phyloP scores from a whole-genome alignment of 805 yeast species.

The Myxozyma melibiosi region DNA sequence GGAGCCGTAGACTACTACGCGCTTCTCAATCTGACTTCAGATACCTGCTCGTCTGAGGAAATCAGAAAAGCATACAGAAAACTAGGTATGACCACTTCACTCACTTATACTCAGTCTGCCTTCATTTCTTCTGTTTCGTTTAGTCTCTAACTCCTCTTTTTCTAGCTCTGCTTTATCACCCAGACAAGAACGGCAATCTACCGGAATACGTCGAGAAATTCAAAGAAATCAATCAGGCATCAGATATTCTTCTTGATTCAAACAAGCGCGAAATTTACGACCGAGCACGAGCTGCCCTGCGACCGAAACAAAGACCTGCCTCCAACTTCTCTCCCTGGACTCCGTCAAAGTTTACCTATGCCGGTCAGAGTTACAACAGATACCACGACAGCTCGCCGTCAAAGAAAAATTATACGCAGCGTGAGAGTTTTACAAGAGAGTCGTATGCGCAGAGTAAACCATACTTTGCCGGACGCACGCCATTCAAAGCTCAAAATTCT shows the following conservation, averaged over 20 bases:
- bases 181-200: constrained; percentile 46
- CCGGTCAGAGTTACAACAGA: neutral
- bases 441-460: no score
- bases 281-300: constrained; percentile 7
- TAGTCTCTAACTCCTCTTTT: constrained; percentile 16
- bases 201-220: constrained; percentile 39
- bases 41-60: constrained; percentile 36
- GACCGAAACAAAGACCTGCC: neutral
- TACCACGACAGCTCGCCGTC: neutral
- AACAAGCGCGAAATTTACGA: constrained; percentile 41
- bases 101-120: neutral
- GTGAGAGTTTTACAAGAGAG: no score
- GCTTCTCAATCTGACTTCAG: constrained; percentile 37
- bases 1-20: constrained; percentile 38
- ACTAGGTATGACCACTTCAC: constrained; percentile 39
- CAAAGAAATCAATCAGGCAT: constrained; percentile 42
- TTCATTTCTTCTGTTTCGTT: neutral
- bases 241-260: constrained; percentile 40
- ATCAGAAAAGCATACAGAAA: constrained; percentile 47
- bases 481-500: neutral
- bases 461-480: constrained; percentile 2
- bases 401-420: neutral
- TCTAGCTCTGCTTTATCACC: constrained; percentile 48
- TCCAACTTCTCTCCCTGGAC: neutral
- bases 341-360: neutral